Evolutionary conservation across 192 early-diverging fungal genomes (phyloP).

Genomic region (Funneliformis mosseae): DNA sequence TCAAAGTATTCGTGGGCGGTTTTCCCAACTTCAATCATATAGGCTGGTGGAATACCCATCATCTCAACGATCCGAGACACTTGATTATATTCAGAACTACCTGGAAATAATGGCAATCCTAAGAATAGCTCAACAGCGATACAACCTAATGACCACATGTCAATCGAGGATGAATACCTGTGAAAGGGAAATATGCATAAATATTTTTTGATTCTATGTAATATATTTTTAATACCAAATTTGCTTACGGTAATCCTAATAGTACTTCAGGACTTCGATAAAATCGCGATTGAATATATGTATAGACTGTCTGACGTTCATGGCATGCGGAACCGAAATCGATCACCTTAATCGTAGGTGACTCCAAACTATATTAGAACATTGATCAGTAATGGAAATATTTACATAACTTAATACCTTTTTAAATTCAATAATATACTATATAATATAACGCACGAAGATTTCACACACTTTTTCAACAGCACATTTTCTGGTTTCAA

Average conservation of each 20-base stretch:
- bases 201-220: background rate
- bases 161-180: slow-evolving; percentile 86
- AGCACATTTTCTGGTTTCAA: slow-evolving; percentile 98
- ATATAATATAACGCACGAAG: slow-evolving; percentile 8
- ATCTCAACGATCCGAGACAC: slow-evolving; percentile 92
- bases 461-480: slow-evolving; percentile 73
- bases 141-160: slow-evolving; percentile 99
- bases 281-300: slow-evolving; percentile 98
- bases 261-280: slow-evolving; percentile 96
- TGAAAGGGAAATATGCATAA: background rate
- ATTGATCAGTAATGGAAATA: background rate
- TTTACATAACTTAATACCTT: background rate
- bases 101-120: slow-evolving; percentile 94
- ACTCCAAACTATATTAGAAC: slow-evolving; percentile 65
- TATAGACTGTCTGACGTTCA: slow-evolving; percentile 92
- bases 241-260: slow-evolving; percentile 75
- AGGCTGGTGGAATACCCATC: slow-evolving; percentile 84
- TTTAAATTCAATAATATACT: background rate
- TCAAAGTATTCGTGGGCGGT: slow-evolving; percentile 86
- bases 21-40: slow-evolving; percentile 95
- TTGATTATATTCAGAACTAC: slow-evolving; percentile 96
- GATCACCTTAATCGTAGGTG: slow-evolving; percentile 95
- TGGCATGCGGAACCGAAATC: slow-evolving; percentile 99
- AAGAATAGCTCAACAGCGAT: slow-evolving; percentile 97
- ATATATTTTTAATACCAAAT: background rate